These are phyloP conservation scores for Colletotrichum agaves DNA, from an alignment of 2,329 filamentous ascomycete genomes.

Conservation along the genomic window DNA sequence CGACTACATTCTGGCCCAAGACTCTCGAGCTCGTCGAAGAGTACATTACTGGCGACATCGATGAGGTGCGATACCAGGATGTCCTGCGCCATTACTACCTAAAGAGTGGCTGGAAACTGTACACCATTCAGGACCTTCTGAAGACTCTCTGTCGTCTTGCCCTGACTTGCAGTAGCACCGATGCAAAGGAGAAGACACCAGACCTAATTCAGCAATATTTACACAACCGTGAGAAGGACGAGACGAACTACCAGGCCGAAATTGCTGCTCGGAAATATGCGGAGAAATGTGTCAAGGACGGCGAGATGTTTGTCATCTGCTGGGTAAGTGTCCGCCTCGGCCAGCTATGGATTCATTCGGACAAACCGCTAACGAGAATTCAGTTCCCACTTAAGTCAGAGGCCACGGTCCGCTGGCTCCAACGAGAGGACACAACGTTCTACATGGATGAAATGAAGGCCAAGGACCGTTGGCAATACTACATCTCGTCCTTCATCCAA, in stretches of 20 bases:
- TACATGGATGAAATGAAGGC: conserved; percentile 89
- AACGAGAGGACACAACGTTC: conserved; percentile 79
- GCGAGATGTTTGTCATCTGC: conserved; percentile 88
- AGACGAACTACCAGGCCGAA: conserved; percentile 90
- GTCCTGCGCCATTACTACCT: conserved; percentile 92
- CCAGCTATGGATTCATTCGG: too few relatives aligned
- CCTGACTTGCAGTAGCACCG: conserved; percentile 83
- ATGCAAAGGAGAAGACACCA: conserved; percentile 91
- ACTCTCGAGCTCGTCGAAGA: conserved; percentile 88
- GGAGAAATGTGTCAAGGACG: conserved; percentile 92
- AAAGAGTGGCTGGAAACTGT: conserved; percentile 90
- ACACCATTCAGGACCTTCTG: conserved; percentile 90
- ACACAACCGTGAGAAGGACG: conserved; percentile 80
- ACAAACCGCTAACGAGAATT: conserved; percentile 46
- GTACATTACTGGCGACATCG: conserved; percentile 83
- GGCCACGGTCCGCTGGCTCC: conserved; percentile 77
- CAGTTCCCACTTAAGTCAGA: conserved; percentile 76
- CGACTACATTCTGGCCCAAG: conserved; percentile 83
- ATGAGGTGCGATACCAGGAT: conserved; percentile 87
- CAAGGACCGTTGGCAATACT: conserved; percentile 90
- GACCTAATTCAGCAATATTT: conserved; percentile 92
- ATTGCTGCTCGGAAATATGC: conserved; percentile 91
- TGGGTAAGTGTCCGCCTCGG: conserved; percentile 72
- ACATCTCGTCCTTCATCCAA: conserved; percentile 91
- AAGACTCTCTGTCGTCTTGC: conserved; percentile 84